Evolutionary conservation across 192 early-diverging fungal genomes (phyloP).

Genomic region (Dissophora ornata): DNA sequence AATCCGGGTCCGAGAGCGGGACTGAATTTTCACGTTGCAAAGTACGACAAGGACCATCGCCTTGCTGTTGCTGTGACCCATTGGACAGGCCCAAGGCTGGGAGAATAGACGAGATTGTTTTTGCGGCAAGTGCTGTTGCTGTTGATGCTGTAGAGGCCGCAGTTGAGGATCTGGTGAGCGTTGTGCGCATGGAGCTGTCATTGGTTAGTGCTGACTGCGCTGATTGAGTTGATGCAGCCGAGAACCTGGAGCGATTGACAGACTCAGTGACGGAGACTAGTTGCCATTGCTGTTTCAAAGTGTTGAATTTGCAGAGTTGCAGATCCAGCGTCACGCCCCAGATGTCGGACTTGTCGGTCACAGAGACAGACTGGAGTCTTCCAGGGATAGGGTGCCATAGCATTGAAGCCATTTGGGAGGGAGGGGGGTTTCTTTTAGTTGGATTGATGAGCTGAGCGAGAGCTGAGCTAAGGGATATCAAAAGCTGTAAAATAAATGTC

Average conservation of each 20-base stretch:
- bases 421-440: too few species aligned
- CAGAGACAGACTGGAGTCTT: conserved; percentile 44
- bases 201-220: background rate
- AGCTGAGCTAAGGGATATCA: too few species aligned
- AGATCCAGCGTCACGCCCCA: conserved; percentile 51
- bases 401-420: conserved; percentile 1
- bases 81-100: background rate
- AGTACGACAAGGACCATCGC: background rate
- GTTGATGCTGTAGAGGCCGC: conserved; percentile 3
- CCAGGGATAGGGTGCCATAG: conserved; percentile 42
- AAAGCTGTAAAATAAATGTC: too few species aligned
- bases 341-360: conserved; percentile 33
- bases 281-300: conserved; percentile 26
- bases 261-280: conserved; percentile 36
- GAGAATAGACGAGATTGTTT: background rate
- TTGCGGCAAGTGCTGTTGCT: conserved; percentile 1
- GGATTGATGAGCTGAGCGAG: too few species aligned
- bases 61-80: background rate
- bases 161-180: too few species aligned
- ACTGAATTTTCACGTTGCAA: background rate
- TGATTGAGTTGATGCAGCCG: conserved; percentile 15
- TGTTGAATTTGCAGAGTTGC: conserved; percentile 38
- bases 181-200: too few species aligned
- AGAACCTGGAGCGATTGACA: conserved; percentile 7
- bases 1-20: background rate